phyloP scores from a whole-genome alignment of 1,284 basidiomycete genomes.

The Cryptococcus sp. region DNA sequence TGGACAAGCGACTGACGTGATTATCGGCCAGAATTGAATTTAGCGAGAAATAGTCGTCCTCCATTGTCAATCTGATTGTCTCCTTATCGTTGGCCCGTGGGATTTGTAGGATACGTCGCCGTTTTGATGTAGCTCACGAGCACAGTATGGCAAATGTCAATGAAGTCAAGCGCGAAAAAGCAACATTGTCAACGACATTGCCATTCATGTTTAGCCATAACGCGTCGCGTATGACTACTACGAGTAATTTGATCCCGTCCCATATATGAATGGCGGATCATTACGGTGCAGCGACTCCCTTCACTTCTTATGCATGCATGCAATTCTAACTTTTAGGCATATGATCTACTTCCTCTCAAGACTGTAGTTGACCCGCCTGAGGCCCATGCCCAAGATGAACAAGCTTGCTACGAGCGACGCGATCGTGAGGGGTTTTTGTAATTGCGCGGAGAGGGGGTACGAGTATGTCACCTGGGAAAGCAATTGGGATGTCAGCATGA shows the following conservation, averaged over 20 bases:
- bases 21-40: conserved; percentile 86
- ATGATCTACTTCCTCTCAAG: conserved; percentile 39
- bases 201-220: too few species aligned
- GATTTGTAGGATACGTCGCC: too few species aligned
- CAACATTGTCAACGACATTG: too few species aligned
- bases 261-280: neutral
- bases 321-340: neutral
- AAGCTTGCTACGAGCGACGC: conserved; percentile 41
- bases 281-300: neutral
- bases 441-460: conserved; percentile 70
- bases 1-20: conserved; percentile 59
- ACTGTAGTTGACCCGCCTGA: conserved; percentile 47
- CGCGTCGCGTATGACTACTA: too few species aligned
- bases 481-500: neutral
- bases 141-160: neutral
- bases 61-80: too few species aligned
- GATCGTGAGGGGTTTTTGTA: conserved; percentile 75
- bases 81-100: too few species aligned
- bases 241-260: neutral
- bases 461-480: conserved; percentile 74
- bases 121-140: too few species aligned
- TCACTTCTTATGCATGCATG: conserved; percentile 3
- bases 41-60: conserved; percentile 83
- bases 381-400: conserved; percentile 44
- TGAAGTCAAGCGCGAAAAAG: too few species aligned